Evolutionary conservation across 129 eudicot species (phyloP), one percentile per base, ranked within the genome.

Genomic region (Lactuca saligna): DNA sequence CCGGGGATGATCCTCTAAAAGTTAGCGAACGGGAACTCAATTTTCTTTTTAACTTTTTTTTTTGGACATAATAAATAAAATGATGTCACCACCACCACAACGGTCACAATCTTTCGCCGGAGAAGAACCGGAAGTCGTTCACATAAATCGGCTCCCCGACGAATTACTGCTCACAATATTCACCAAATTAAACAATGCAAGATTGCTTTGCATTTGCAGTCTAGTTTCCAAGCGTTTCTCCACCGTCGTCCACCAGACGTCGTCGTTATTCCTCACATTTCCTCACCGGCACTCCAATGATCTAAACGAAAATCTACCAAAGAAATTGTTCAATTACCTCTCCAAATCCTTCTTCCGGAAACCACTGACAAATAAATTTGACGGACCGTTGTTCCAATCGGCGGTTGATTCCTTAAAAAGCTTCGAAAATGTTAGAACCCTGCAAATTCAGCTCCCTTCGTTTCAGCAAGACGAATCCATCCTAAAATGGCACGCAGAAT

Each of bases 141-240:
- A 73, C 68, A 73, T 73, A n/a, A 20, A 13, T 29, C 79, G 71
- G 33, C 71, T 79, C 7, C 84, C 80, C 13, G 80, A 69, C 49
- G 80, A 75, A 14, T 56, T 80, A 49, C 49, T 80, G 44, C 53
- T 80, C 14, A 39, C 31, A 2, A 75, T 80, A 50, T 75, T 75
- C 34, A 64, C 41, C 34, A 70, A 63, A 50, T 2, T 80, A 65
- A 69, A 35, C 14, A 69, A 69, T 34, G 70, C 78, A n/a, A 80
- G 25, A 49, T 75, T 34, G 25, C 54, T 80, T 4, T 80, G 65
- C 16, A 68, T 17, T 33, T 80, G 80, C 70, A 62, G 59, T 6
- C 69, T 80, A 14, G 80, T 75, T 34, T 80, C 74, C 60, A 80
- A 70, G 59, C 70, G 74, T 20, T 80, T 80, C 59, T 77, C 77